Evolutionary conservation across 1,284 basidiomycete species (phyloP), one percentile per base, ranked within the genome.

Genomic region (Garcileccinum viscosum): DNA sequence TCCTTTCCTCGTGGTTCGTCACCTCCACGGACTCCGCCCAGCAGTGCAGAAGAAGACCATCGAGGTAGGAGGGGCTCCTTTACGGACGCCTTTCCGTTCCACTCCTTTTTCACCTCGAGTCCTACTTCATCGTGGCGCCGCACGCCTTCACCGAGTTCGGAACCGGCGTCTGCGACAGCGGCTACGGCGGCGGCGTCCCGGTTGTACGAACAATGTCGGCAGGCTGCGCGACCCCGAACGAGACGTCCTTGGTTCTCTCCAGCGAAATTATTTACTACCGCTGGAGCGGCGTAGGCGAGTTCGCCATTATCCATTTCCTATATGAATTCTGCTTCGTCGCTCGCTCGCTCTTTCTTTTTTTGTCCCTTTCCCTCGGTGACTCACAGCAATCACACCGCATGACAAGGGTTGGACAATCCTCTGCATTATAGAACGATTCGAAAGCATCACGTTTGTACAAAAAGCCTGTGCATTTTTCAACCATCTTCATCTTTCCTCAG

Each of bases 211-310:
- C 79, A 78, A 44, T 82, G 81, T 75, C 80, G 82, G 53, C 81
- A 79, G 72, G 80, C 82, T 65, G 76, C 81, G 70, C 81, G 85
- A 64, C 78, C 85, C 78, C 85, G 87, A 69, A 83, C 86, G 62
- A 83, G 85, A 75, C 84, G 88, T 59, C 82, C 84, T 75, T 90
- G 88, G 88, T 88, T 89, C 77, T 87, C 87, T 70, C 85, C 87
- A 32, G 83, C 83, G 71, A 86, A 84, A 80, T 76, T 90, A 70
- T 87, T 89, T 72, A 77, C 86, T 62, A 82, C 82, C n/a, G 76
- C 81, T 62, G 78, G 84, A 60, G 81, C 79, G 27, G 81, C 82
- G 69, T 83, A 80, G 78, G 77, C 68, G 59, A 66, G 53, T 56
- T 67, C 61, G 47, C 64, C 6, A 50, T 17, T 40, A 61, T 72